phyloP scores from a whole-genome alignment of 2,329 filamentous ascomycete species.

The Fusarium coffeatum region DNA sequence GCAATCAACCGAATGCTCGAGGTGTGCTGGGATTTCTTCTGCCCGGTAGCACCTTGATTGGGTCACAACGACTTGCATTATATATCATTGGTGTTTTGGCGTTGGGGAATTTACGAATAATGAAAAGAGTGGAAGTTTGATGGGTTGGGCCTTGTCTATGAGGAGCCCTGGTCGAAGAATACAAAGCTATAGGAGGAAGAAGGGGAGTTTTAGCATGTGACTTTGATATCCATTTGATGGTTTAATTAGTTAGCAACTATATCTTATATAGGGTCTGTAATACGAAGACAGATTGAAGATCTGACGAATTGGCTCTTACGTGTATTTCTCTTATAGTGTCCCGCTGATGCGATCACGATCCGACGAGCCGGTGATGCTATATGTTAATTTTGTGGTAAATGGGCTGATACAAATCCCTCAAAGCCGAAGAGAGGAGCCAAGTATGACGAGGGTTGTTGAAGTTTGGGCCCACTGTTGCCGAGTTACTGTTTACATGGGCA shows the following conservation, averaged over 20 bases:
- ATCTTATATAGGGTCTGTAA: constrained; percentile 31
- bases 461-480: constrained; percentile 12
- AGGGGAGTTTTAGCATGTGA: constrained; percentile 18
- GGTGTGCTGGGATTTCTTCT: neutral
- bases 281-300: constrained; percentile 23
- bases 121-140: constrained; percentile 28
- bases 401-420: constrained; percentile 39
- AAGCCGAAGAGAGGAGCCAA: constrained; percentile 11
- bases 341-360: constrained; percentile 8
- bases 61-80: constrained; percentile 13
- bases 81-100: constrained; percentile 39
- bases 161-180: neutral
- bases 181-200: constrained; percentile 7
- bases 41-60: neutral
- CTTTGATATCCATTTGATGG: constrained; percentile 41
- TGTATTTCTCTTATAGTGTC: neutral
- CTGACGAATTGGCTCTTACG: neutral
- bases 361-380: neutral
- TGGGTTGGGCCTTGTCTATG: neutral
- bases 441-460: constrained; percentile 14
- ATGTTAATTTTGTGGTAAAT: neutral
- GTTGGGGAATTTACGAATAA: constrained; percentile 44
- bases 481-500: neutral
- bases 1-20: constrained; percentile 2
- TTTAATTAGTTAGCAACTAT: constrained; percentile 30